phyloP scores from a whole-genome alignment of 768 basidiomycete genomes.

The Boletus tomentosulus region DNA sequence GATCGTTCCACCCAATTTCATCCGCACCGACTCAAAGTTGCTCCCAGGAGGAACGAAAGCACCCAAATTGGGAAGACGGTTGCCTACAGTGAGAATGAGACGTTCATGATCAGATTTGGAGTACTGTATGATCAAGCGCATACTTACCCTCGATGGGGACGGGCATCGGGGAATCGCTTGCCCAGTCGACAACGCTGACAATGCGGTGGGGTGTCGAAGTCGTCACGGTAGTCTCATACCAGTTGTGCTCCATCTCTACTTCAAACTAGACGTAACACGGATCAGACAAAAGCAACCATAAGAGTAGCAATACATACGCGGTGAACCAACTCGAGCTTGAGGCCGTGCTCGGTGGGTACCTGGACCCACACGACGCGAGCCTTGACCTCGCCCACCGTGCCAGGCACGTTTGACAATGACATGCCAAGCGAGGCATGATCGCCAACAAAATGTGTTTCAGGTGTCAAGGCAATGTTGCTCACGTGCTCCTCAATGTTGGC shows the following conservation, averaged over 20 bases:
- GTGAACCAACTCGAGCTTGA: slow-evolving; percentile 68
- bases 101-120: not conserved
- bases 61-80: slow-evolving; percentile 22
- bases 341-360: slow-evolving; percentile 62
- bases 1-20: slow-evolving; percentile 17
- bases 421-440: slow-evolving; percentile 36
- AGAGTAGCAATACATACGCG: slow-evolving; percentile 14
- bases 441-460: slow-evolving; percentile 45
- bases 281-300: not conserved
- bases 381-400: slow-evolving; percentile 77
- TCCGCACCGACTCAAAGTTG: slow-evolving; percentile 13
- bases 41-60: slow-evolving; percentile 24
- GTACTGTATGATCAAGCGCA: not conserved
- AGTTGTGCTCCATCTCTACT: slow-evolving; percentile 92
- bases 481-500: slow-evolving; percentile 48
- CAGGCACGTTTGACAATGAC: slow-evolving; percentile 49
- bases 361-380: slow-evolving; percentile 77
- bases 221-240: slow-evolving; percentile 90
- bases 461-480: slow-evolving; percentile 43
- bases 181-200: slow-evolving; percentile 93
- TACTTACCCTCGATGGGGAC: slow-evolving; percentile 12
- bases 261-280: slow-evolving; percentile 53
- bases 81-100: slow-evolving; percentile 1
- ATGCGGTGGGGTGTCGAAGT: slow-evolving; percentile 70
- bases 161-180: slow-evolving; percentile 57